phyloP scores from a whole-genome alignment of 306 rosid species.

The Quercus ilex region DNA sequence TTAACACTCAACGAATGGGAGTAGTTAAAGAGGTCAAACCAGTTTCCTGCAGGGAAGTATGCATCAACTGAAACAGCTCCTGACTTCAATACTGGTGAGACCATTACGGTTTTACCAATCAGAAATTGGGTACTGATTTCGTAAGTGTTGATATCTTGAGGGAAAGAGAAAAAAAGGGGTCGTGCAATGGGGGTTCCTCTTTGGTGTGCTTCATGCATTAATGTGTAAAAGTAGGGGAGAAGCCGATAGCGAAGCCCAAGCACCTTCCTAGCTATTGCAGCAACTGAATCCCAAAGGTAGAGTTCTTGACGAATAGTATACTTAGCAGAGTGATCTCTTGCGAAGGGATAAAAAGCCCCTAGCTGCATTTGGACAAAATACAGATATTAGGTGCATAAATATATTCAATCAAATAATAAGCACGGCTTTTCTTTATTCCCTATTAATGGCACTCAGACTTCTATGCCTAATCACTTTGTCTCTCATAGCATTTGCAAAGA shows the following conservation, averaged over 20 bases:
- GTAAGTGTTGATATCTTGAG: constrained; percentile 59
- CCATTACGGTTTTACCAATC: constrained; percentile 65
- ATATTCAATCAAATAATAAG: not conserved
- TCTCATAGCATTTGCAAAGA: not conserved
- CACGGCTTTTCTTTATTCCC: not conserved
- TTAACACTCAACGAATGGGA: constrained; percentile 45
- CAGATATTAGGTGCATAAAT: not conserved
- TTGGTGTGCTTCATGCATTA: constrained; percentile 68
- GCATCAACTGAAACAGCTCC: constrained; percentile 63
- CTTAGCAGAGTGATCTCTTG: constrained; percentile 74
- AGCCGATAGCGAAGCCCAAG: constrained; percentile 76
- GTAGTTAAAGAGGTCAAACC: constrained; percentile 84
- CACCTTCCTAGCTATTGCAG: constrained; percentile 74
- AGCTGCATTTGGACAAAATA: constrained; percentile 40
- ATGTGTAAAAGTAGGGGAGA: constrained; percentile 81
- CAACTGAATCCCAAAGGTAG: constrained; percentile 85
- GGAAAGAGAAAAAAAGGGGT: constrained; percentile 92
- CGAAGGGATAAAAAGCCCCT: constrained; percentile 89
- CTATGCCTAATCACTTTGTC: not conserved
- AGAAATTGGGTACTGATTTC: constrained; percentile 72
- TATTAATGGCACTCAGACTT: not conserved
- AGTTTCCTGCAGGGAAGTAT: constrained; percentile 80
- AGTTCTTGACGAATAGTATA: constrained; percentile 60
- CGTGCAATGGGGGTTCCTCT: constrained; percentile 80
- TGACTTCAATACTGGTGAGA: constrained; percentile 65